Percentiles rank a stretch among this genome's conserved stretches.
Evolutionary conservation across 2,329 filamentous ascomycete genomes (phyloP).

Genomic region (Penicillium decumbens): DNA sequence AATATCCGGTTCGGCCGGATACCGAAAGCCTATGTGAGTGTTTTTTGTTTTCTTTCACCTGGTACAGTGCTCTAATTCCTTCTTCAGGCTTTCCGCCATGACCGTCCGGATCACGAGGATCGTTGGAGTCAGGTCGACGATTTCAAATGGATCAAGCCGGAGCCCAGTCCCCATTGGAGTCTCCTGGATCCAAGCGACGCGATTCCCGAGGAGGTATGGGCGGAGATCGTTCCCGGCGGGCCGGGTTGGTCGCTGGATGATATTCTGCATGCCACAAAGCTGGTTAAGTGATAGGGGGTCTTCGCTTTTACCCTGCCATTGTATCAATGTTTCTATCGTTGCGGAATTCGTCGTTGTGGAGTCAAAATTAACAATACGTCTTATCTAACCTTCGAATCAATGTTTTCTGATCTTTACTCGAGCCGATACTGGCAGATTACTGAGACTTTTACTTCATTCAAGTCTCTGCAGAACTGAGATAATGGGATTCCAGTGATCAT

Average conservation of each 20-base stretch:
- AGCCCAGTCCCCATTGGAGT: constrained; percentile 83
- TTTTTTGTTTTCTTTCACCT: background rate
- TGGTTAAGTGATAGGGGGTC: constrained; percentile 18
- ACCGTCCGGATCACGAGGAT: constrained; percentile 48
- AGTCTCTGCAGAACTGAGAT: too few relatives aligned
- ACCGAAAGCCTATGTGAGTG: constrained; percentile 64
- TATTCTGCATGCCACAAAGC: constrained; percentile 50
- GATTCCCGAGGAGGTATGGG: constrained; percentile 64
- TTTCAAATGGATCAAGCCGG: constrained; percentile 92
- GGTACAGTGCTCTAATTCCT: constrained; percentile 4
- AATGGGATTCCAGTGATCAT: background rate
- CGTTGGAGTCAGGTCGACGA: constrained; percentile 90
- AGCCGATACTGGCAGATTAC: background rate
- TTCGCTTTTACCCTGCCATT: background rate
- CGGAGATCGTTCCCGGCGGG: constrained; percentile 60
- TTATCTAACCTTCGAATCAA: background rate
- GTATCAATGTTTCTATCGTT: background rate
- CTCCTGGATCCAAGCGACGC: constrained; percentile 59
- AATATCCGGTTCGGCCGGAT: constrained; percentile 74
- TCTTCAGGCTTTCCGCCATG: constrained; percentile 29
- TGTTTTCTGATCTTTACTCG: background rate
- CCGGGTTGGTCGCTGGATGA: constrained; percentile 60
- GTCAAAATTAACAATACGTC: background rate
- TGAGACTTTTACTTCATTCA: background rate
- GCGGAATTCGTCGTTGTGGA: background rate